phyloP scores from a whole-genome alignment of 2,329 filamentous ascomycete genomes.

The Daldinia eschscholtzii region DNA sequence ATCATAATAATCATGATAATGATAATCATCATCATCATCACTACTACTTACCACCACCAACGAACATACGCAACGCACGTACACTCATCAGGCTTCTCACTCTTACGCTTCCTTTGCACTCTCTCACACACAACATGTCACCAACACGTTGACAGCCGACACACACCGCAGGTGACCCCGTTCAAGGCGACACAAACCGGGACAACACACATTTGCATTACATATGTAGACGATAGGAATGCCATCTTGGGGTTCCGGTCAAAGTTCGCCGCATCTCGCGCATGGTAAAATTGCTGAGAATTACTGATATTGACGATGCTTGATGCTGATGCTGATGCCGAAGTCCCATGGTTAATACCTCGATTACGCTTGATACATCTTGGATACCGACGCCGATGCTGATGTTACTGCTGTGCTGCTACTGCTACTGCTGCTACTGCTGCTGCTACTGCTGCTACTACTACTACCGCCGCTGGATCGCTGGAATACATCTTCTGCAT shows the following conservation, averaged over 20 bases:
- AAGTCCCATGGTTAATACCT: conserved; percentile 12
- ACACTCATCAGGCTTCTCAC: conserved; percentile 17
- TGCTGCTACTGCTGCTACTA: neutral
- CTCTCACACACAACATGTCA: conserved; percentile 41
- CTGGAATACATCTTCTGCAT: neutral
- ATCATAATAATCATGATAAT: too few species aligned
- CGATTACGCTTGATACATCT: neutral
- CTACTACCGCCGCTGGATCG: neutral
- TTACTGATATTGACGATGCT: conserved; percentile 16
- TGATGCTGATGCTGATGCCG: conserved; percentile 22
- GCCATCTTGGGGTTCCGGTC: conserved; percentile 41
- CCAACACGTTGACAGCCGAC: conserved; percentile 44
- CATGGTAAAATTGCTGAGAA: conserved; percentile 27
- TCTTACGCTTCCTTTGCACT: conserved; percentile 17
- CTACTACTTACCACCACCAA: neutral
- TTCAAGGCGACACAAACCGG: conserved; percentile 42
- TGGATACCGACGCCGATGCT: neutral
- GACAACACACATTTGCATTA: conserved; percentile 44
- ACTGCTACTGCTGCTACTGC: neutral
- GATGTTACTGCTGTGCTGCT: conserved; percentile 9
- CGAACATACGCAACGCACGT: conserved; percentile 27
- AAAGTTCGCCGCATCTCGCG: conserved; percentile 43
- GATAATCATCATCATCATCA: neutral
- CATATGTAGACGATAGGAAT: conserved; percentile 39
- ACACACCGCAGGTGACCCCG: conserved; percentile 44